Conservation (phyloP, 768 basidiomycete genomes). For the Podaxis rugospora region DNA sequence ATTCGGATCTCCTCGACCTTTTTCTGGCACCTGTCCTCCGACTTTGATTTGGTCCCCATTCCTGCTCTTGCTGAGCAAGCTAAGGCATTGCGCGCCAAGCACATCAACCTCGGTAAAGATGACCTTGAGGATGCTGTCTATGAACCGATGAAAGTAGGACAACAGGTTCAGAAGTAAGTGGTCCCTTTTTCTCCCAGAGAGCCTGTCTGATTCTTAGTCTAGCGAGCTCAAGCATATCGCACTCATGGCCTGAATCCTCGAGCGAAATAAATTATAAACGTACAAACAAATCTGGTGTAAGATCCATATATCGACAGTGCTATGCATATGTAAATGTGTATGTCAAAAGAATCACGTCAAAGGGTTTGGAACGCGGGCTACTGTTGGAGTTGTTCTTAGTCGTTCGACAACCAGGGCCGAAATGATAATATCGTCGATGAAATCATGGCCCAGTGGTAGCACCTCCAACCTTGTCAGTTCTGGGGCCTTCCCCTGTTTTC, state of each 20-base stretch:
- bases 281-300: not conserved
- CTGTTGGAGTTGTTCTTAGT: conserved; percentile 32
- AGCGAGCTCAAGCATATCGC: conserved; percentile 83
- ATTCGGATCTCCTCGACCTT: conserved; percentile 97
- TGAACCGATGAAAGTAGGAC: conserved; percentile 80
- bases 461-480: conserved; percentile 33
- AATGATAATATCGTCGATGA: conserved; percentile 38
- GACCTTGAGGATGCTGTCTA: conserved; percentile 45
- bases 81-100: conserved; percentile 34
- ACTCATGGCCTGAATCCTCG: conserved; percentile 55
- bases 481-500: conserved; percentile 28
- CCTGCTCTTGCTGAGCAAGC: conserved; percentile 48
- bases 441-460: conserved; percentile 33
- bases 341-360: conserved; percentile 14
- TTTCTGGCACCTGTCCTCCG: conserved; percentile 92
- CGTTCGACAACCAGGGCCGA: conserved; percentile 38
- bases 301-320: conserved; percentile 1
- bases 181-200: not conserved
- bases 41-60: conserved; percentile 71
- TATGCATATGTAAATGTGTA: not conserved
- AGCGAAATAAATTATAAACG: conserved; percentile 2
- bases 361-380: conserved; percentile 12
- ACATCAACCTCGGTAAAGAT: conserved; percentile 32
- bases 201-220: conserved; percentile 5
- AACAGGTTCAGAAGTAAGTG: conserved; percentile 78